Evolutionary conservation across 2,329 filamentous ascomycete species (phyloP).

Genomic region (Alternaria atra): DNA sequence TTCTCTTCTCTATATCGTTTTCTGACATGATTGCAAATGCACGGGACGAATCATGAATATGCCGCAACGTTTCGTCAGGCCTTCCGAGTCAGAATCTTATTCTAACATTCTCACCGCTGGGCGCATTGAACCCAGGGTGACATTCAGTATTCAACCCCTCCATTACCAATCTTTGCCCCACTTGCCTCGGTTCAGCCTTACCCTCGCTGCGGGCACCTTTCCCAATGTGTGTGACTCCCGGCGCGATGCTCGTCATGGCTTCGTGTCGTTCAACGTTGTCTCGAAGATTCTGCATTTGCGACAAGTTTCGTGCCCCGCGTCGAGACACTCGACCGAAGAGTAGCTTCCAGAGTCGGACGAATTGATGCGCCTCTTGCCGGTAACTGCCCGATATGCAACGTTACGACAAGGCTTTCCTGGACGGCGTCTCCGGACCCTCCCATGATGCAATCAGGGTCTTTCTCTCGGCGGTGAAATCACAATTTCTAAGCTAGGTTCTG

Average conservation of each 20-base stretch:
- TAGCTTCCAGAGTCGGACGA: conserved; percentile 2
- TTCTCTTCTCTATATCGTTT: not conserved
- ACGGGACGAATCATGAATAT: not conserved
- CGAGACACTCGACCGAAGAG: conserved; percentile 9
- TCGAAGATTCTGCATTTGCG: conserved; percentile 18
- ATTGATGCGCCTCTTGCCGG: conserved; percentile 15
- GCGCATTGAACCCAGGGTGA: not conserved
- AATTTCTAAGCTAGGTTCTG: conserved; percentile 16
- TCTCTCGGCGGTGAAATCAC: conserved; percentile 14
- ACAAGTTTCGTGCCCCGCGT: conserved; percentile 7
- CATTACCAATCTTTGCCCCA: conserved; percentile 33
- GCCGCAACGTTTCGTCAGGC: not conserved
- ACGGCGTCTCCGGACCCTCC: conserved; percentile 3
- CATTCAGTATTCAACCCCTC: conserved; percentile 9
- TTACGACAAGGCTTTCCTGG: conserved; percentile 1
- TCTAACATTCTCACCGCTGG: conserved; percentile 1
- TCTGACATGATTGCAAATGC: not conserved
- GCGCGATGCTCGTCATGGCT: conserved; percentile 25
- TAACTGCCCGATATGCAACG: conserved; percentile 16
- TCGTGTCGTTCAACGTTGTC: conserved; percentile 15
- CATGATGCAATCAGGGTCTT: conserved; percentile 28
- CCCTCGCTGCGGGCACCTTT: conserved; percentile 22
- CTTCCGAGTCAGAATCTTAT: not conserved
- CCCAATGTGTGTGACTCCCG: conserved; percentile 26
- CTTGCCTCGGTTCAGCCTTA: conserved; percentile 37